These are phyloP conservation scores for Ulmus americana DNA, from an alignment of 331 rosid genomes.

Conservation along the genomic window DNA sequence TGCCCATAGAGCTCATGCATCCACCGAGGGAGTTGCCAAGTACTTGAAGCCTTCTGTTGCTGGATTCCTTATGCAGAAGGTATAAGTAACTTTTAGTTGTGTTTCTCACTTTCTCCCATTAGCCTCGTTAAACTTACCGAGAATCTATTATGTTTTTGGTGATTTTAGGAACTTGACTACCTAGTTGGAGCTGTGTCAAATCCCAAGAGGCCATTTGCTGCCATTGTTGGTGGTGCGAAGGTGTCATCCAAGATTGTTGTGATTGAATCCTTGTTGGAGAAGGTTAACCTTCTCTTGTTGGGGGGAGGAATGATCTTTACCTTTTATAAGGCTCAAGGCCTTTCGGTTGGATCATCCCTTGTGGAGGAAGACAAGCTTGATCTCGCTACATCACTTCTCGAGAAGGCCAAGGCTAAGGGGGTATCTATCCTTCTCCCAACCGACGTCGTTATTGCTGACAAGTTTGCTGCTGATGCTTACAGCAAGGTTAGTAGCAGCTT, in stretches of 20 bases:
- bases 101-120: neutral
- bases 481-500: constrained; percentile 48
- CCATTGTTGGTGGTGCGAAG: constrained; percentile 92
- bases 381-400: constrained; percentile 68
- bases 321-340: constrained; percentile 91
- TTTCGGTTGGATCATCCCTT: constrained; percentile 73
- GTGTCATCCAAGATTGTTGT: constrained; percentile 92
- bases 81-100: constrained; percentile 7
- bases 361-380: constrained; percentile 80
- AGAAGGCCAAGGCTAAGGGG: constrained; percentile 82
- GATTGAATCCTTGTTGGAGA: constrained; percentile 79
- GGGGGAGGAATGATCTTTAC: constrained; percentile 98
- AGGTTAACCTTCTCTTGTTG: constrained; percentile 65
- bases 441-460: constrained; percentile 78
- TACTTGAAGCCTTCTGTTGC: constrained; percentile 85
- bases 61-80: constrained; percentile 97
- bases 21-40: constrained; percentile 87
- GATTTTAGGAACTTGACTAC: constrained; percentile 80
- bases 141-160: constrained; percentile 15
- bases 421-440: constrained; percentile 84
- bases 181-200: constrained; percentile 85
- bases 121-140: neutral
- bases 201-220: constrained; percentile 95
- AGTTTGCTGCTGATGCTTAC: constrained; percentile 84
- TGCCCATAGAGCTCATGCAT: constrained; percentile 97